Evolutionary conservation across 306 rosid species (phyloP).

Genomic region (Gastrolobium villosum): DNA sequence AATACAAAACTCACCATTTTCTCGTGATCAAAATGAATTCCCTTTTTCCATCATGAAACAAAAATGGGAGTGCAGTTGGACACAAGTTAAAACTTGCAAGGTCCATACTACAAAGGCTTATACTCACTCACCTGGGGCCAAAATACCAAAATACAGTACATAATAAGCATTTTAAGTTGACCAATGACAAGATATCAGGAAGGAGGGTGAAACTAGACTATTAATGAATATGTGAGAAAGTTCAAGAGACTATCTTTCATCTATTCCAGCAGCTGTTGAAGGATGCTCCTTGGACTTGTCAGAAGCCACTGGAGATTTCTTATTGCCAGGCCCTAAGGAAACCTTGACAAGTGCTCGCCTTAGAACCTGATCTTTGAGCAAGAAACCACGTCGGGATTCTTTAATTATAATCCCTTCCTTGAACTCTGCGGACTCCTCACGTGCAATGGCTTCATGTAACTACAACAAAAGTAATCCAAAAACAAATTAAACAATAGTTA

Average conservation of each 20-base stretch:
- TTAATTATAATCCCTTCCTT: conserved; percentile 81
- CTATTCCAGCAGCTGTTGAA: conserved; percentile 70
- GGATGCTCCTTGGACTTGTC: conserved; percentile 58
- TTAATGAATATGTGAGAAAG: conserved; percentile 30
- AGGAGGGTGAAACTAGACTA: conserved; percentile 31
- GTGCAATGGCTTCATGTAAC: conserved; percentile 89
- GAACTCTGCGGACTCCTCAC: conserved; percentile 81
- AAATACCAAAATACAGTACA: conserved; percentile 26
- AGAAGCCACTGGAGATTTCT: conserved; percentile 50
- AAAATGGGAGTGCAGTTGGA: conserved; percentile 37
- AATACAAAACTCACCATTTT: conserved; percentile 14
- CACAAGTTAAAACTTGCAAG: conserved; percentile 6
- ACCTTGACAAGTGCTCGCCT: conserved; percentile 94
- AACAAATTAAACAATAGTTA: conserved; percentile 28
- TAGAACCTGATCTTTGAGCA: conserved; percentile 72
- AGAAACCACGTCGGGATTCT: conserved; percentile 84
- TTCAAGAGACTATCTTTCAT: conserved; percentile 58
- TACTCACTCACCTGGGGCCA: conserved; percentile 14
- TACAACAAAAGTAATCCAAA: conserved; percentile 46
- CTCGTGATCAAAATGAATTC: background rate
- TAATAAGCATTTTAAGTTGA: conserved; percentile 35
- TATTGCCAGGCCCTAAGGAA: conserved; percentile 77
- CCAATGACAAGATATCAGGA: conserved; percentile 23
- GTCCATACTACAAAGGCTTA: conserved; percentile 38
- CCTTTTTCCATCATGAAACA: conserved; percentile 16